phyloP scores from a whole-genome alignment of 2,329 filamentous ascomycete genomes.

The Talaromyces amestolkiae region DNA sequence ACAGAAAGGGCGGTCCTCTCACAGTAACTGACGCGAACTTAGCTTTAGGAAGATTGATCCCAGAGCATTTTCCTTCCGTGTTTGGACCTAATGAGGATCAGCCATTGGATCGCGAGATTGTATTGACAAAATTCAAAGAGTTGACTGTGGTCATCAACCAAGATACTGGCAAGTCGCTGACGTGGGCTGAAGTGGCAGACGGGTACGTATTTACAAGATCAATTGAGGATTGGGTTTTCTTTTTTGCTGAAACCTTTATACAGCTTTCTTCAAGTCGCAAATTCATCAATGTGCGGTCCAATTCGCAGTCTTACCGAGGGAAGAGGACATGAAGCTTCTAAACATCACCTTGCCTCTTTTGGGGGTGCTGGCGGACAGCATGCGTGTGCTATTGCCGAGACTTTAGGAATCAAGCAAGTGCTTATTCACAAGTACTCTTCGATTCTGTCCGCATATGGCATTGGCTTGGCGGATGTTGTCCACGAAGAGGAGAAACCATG shows the following conservation, averaged over 20 bases:
- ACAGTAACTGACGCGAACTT: conserved; percentile 94
- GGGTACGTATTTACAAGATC: not conserved
- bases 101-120: conserved; percentile 43
- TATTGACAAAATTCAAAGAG: conserved; percentile 40
- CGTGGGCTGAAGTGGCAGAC: not conserved
- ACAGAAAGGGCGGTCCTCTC: conserved; percentile 81
- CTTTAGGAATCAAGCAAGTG: conserved; percentile 41
- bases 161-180: conserved; percentile 33
- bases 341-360: conserved; percentile 31
- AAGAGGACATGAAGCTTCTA: conserved; percentile 25
- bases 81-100: conserved; percentile 18
- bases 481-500: conserved; percentile 37
- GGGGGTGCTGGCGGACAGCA: conserved; percentile 40
- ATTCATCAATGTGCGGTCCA: conserved; percentile 25
- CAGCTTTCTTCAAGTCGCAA: conserved; percentile 25
- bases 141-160: not conserved
- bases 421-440: conserved; percentile 46
- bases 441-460: conserved; percentile 47
- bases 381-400: conserved; percentile 42
- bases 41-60: conserved; percentile 75
- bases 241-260: not conserved
- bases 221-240: not conserved
- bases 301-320: conserved; percentile 26
- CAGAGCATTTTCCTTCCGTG: conserved; percentile 61
- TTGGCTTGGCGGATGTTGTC: conserved; percentile 43